A percentile compares a stretch with the other conserved stretches of the same genome.
Evolutionary conservation across 192 early-diverging fungal genomes (phyloP).

Genomic region (Entophlyctis luteolus): DNA sequence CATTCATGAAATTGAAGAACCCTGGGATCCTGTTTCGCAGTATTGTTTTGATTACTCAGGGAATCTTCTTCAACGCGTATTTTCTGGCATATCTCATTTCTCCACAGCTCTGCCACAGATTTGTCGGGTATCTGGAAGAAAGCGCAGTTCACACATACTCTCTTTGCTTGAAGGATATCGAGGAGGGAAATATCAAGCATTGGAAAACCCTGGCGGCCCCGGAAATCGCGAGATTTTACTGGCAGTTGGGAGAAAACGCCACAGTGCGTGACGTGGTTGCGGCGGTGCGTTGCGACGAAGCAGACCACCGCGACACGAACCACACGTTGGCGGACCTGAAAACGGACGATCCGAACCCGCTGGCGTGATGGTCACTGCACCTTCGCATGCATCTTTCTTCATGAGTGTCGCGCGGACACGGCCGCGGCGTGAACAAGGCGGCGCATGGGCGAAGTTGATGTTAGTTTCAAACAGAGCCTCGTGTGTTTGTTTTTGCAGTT

Average conservation of each 20-base stretch:
- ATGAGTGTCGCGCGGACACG: too few relatives aligned
- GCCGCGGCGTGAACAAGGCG: too few relatives aligned
- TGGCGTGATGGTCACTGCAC: neutral
- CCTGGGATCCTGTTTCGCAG: conserved; percentile 36
- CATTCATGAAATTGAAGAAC: conserved; percentile 42
- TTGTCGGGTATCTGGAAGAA: conserved; percentile 91
- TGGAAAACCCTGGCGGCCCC: conserved; percentile 76
- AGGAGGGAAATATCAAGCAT: conserved; percentile 45
- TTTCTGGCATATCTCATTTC: conserved; percentile 67
- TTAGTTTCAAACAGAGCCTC: too few relatives aligned
- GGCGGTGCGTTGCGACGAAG: conserved; percentile 85
- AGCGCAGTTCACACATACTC: conserved; percentile 89
- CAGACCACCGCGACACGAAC: conserved; percentile 83
- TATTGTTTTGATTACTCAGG: conserved; percentile 74
- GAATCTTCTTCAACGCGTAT: conserved; percentile 86
- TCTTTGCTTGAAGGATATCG: conserved; percentile 80
- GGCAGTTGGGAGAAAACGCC: conserved; percentile 71
- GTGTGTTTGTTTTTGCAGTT: too few relatives aligned
- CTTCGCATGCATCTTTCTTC: too few relatives aligned
- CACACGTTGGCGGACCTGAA: conserved; percentile 73
- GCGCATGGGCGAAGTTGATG: too few relatives aligned
- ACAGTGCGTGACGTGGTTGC: conserved; percentile 80
- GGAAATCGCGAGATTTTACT: conserved; percentile 70
- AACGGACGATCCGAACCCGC: conserved; percentile 37
- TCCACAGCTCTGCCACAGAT: conserved; percentile 77